Evolutionary conservation across 2,329 filamentous ascomycete species (phyloP), one percentile per base, ranked within the genome.

Genomic region (Diaporthe sp.): DNA sequence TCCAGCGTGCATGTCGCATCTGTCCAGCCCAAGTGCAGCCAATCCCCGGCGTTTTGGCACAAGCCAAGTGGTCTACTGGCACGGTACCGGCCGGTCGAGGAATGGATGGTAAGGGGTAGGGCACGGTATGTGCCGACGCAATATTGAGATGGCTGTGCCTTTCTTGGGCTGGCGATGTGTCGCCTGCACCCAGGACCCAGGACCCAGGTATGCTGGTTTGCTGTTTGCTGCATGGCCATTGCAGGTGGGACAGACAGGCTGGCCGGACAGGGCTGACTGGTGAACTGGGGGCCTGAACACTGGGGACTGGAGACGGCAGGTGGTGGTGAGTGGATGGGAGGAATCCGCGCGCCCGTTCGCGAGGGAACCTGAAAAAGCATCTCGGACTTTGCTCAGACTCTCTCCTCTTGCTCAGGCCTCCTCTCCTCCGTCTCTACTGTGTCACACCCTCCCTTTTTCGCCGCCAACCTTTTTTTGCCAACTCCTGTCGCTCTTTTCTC

Each of bases 371-470:
- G 61, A 73, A 72, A 65, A 73, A 55, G 71, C 58, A 73, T 65
- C 47, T 65, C 47, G 49, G 47, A 55, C 49, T 55, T 22, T 70
- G 65, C 65, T 70, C 58, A 73, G 71, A 73, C 71, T 39, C n/a
- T 39, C 71, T 31, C 37, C 58, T 73, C 58, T 51, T 65, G 49
- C 37, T 65, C 58, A 73, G 71, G 71, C 71, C 71, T 65, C 58
- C 58, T 72, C 57, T 31, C 39, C 57, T 28, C 37, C 71, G 58
- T 63, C 57, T 47, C 58, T 60, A 13, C 39, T 34, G 44, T 63
- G 55, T 73, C 71, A 55, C 71, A 73, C 71, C 28, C 71, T 65
- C 71, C 71, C 61, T 73, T 73, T 65, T 65, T 53, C 58, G 71
- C 71, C 71, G 58, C 71, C 58, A 73, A 20, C 55, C 70, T 60